Evolutionary conservation across 495 filamentous ascomycete genomes (phyloP), one percentile per base, ranked within the genome.

Genomic region (Tirmania nivea): DNA sequence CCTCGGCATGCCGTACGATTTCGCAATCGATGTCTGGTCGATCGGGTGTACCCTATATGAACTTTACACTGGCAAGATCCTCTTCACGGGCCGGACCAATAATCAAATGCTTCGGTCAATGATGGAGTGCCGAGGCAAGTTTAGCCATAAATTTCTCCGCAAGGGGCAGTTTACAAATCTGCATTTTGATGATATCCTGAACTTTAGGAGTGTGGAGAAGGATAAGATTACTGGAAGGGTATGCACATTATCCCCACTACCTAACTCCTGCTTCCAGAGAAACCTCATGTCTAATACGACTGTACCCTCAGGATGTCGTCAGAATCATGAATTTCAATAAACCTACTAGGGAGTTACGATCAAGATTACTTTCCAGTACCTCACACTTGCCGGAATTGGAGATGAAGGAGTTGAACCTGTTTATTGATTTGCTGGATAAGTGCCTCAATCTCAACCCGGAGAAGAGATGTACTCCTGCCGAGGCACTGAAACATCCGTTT

Each of bases 1-100:
- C 52, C 76, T 96, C 1, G 90, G 89, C n/a, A 83, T 94, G 68
- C 80, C 80, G 20, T 93, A 88, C 66, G 86, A 93, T 66, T 92
- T 85, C 63, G 85, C 83, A 34, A 86, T 96, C 63, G 90, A 97
- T 65, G 80, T 94, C 67, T 97, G 90, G 90, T 88, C 88, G 11
- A 84, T 95, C 59, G 90, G 90, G 14, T 96, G 92, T 68, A 97
- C 90, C 20, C 70, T 97, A 25, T 97, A 89, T 67, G 90, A 97
- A 67, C 73, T 97, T 34, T 95, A 88, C 71, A 95, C 92, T 0
- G 89, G 92, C 55, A 94, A 94, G 67, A 95, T 97, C 55, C 73
- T 97, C 45, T 97, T 97, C 69, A 85, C 81, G 2, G 90, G 92
- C 48, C 79, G 83, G 53, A 87, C 84, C 69, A 97, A 97, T 71